Percentiles rank a stretch among this genome's conserved stretches.
phyloP scores from a whole-genome alignment of 1,284 basidiomycete genomes.

The Thecaphora thlaspeos region DNA sequence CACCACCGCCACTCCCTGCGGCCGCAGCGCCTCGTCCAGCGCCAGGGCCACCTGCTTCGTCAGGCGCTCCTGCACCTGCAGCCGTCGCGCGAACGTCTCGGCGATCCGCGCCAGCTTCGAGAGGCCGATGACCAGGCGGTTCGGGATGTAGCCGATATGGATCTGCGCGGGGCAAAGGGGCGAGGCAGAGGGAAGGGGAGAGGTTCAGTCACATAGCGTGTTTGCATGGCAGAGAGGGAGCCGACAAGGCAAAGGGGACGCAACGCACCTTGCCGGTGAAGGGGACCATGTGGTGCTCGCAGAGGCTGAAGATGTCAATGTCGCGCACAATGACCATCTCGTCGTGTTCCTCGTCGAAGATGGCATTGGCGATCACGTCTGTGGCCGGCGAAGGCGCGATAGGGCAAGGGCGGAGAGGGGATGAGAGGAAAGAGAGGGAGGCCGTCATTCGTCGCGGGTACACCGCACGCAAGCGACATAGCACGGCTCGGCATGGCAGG shows the following conservation, averaged over 20 bases:
- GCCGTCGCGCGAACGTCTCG: constrained; percentile 90
- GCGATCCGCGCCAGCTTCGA: constrained; percentile 96
- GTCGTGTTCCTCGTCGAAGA: constrained; percentile 98
- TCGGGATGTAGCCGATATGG: constrained; percentile 83
- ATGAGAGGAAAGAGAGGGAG: not conserved
- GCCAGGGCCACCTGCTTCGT: constrained; percentile 97
- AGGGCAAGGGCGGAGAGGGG: not conserved
- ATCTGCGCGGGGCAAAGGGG: too few relatives aligned
- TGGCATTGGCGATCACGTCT: constrained; percentile 98
- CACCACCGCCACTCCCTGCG: constrained; percentile 96
- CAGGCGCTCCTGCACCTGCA: constrained; percentile 96
- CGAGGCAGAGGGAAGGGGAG: too few relatives aligned
- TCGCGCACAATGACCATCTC: constrained; percentile 99
- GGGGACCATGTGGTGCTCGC: constrained; percentile 98
- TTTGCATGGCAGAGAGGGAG: too few relatives aligned
- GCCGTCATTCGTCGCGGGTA: too few relatives aligned
- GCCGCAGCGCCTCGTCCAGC: constrained; percentile 94
- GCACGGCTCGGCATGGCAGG: not conserved
- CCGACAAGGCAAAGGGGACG: not conserved
- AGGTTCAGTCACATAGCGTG: too few relatives aligned
- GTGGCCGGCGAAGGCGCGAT: constrained; percentile 11
- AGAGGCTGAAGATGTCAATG: constrained; percentile 94
- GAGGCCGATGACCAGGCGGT: constrained; percentile 89
- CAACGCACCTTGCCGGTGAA: constrained; percentile 88
- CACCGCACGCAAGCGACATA: too few relatives aligned